Conservation (phyloP, 768 basidiomycete species). For the Dacryopinax primogenitus region DNA sequence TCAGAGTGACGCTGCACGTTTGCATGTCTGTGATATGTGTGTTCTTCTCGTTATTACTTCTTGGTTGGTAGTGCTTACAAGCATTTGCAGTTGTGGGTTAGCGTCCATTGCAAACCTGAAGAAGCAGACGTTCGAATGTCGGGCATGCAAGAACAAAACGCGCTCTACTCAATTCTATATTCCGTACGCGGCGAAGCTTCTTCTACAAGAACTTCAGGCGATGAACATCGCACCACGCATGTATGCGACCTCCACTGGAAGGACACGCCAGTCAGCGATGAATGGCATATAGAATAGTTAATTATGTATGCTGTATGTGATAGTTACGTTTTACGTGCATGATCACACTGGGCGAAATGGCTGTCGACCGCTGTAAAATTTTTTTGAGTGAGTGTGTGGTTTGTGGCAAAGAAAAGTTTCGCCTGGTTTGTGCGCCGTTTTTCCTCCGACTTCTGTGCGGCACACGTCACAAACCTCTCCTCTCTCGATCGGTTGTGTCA, state of each 20-base stretch:
- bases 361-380: no score
- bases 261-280: slow-evolving; percentile 37
- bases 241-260: slow-evolving; percentile 76
- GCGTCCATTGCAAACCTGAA: slow-evolving; percentile 98
- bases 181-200: slow-evolving; percentile 90
- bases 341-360: no score
- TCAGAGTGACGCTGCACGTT: slow-evolving; percentile 80
- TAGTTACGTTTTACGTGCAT: background rate
- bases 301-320: background rate
- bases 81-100: slow-evolving; percentile 60
- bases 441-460: no score
- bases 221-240: slow-evolving; percentile 88
- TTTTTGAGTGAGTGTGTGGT: no score
- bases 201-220: slow-evolving; percentile 94
- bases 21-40: slow-evolving; percentile 94
- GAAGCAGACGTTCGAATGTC: slow-evolving; percentile 98
- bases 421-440: no score
- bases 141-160: slow-evolving; percentile 94
- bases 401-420: no score
- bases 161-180: slow-evolving; percentile 83
- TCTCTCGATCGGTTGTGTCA: no score
- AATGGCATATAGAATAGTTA: background rate
- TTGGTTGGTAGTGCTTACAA: slow-evolving; percentile 13
- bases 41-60: slow-evolving; percentile 25
- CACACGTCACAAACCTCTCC: no score